phyloP scores from a whole-genome alignment of 306 rosid genomes.

The Fagus crenata region DNA sequence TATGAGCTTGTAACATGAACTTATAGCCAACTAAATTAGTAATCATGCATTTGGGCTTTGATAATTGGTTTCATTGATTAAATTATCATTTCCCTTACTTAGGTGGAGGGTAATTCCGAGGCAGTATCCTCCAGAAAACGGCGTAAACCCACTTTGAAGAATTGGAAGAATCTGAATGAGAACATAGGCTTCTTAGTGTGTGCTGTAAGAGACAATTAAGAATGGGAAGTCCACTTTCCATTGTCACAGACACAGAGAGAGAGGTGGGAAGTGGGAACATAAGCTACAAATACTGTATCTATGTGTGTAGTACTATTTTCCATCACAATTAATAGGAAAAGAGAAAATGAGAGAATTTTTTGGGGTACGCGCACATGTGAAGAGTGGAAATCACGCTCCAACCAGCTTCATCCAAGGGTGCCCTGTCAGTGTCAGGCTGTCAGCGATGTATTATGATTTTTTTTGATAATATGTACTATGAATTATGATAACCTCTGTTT shows the following conservation, averaged over 20 bases:
- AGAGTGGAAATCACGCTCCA: conserved; percentile 38
- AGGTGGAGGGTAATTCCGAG: conserved; percentile 90
- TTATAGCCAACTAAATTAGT: not conserved
- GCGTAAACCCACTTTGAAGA: conserved; percentile 90
- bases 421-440: no score
- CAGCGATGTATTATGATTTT: no score
- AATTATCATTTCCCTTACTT: conserved; percentile 40
- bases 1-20: not conserved
- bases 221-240: conserved; percentile 77
- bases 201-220: conserved; percentile 77
- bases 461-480: no score
- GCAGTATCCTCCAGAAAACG: conserved; percentile 82
- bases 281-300: not conserved
- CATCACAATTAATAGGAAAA: conserved; percentile 34
- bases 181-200: conserved; percentile 65
- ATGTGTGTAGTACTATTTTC: not conserved
- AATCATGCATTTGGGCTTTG: not conserved
- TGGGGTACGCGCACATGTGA: conserved; percentile 43
- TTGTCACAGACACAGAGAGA: conserved; percentile 24
- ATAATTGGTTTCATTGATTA: not conserved
- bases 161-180: conserved; percentile 48
- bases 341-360: conserved; percentile 24
- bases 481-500: no score
- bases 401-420: conserved; percentile 15
- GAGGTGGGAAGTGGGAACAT: conserved; percentile 26